Evolutionary conservation across 192 early-diverging fungal genomes (phyloP), one percentile per base, ranked within the genome.

Genomic region (Physocladia obscura): DNA sequence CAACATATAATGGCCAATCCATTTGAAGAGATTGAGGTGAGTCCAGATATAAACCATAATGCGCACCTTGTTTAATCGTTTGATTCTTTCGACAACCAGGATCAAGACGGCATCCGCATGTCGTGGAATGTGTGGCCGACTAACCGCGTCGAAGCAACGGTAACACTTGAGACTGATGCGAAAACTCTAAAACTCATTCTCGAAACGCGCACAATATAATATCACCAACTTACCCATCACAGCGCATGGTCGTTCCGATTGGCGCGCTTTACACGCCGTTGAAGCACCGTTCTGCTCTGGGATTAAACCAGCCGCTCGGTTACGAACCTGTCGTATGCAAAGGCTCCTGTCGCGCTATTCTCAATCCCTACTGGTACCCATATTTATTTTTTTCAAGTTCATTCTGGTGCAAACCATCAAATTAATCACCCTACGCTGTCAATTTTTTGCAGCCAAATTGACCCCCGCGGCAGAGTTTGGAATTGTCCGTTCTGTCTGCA

Each of bases 321-420:
- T 99, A 99, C 80, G 95, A 99, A 77, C 97, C 97, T n/a, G 92
- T 99, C 31, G 92, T 91, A 58, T 99, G 97, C 83, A 95, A 93
- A 76, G 86, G 92, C 58, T 91, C 93, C 8, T 99, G 97, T 75
- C 84, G 93, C 29, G 97, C 93, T 27, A 91, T 99, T 65, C 85
- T 99, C 47, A 99, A 98, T 74, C 97, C 97, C 57, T 96, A 94
- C 82, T 98, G 97, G 93, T 94, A 81, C 72, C 80, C 76, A 19
- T 17, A n/a, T 49, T 17, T 35, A 27, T 55, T 51, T 37, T 21
- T 4, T 8, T 39, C 31, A 22, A 51, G 57, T n/a, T 34, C 30
- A 13, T 29, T n/a, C 15, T 36, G 6, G 15, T 59, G 57, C 30
- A 59, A n/a, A n/a, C n/a, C n/a, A n/a, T n/a, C n/a, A n/a, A n/a